Conservation (phyloP, 352 stramenopile species). For the Globisporangium cederbergense region DNA sequence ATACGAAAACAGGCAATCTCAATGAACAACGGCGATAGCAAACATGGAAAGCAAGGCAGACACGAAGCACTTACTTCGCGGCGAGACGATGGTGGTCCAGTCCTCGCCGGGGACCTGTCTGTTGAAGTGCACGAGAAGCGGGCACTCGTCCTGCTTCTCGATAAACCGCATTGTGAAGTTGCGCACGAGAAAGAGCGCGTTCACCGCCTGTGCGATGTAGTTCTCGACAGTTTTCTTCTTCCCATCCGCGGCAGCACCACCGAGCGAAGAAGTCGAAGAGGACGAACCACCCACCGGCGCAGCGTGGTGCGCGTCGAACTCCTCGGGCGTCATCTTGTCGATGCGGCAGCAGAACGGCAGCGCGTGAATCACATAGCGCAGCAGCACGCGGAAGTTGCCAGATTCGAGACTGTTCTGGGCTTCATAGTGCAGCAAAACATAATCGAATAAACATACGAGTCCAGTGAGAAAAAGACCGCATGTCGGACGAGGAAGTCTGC, state of each 20-base stretch:
- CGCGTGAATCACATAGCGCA: constrained; percentile 52
- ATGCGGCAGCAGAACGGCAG: constrained; percentile 56
- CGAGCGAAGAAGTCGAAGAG: not conserved
- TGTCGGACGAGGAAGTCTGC: not conserved
- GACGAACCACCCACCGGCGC: constrained; percentile 1
- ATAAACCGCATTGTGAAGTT: constrained; percentile 75
- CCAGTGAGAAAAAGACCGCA: not conserved
- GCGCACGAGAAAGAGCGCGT: constrained; percentile 71
- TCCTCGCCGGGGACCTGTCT: constrained; percentile 24
- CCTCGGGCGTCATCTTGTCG: constrained; percentile 49
- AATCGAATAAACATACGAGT: not conserved
- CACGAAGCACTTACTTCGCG: constrained; percentile 21
- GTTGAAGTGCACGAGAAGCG: constrained; percentile 66
- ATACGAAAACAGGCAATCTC: not conserved
- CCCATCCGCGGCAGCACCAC: constrained; percentile 10
- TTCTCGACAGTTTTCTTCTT: constrained; percentile 42
- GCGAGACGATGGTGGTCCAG: constrained; percentile 27
- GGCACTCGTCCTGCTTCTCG: constrained; percentile 58
- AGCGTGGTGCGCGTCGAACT: constrained; percentile 34
- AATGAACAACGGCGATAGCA: not conserved
- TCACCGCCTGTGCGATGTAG: constrained; percentile 50
- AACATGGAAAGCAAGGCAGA: not conserved
- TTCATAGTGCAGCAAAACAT: constrained; percentile 15
- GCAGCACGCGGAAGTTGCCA: constrained; percentile 74
- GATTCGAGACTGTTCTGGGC: constrained; percentile 64